phyloP scores from a whole-genome alignment of 2,329 filamentous ascomycete species.

The Tolypocladium ophioglossoides region DNA sequence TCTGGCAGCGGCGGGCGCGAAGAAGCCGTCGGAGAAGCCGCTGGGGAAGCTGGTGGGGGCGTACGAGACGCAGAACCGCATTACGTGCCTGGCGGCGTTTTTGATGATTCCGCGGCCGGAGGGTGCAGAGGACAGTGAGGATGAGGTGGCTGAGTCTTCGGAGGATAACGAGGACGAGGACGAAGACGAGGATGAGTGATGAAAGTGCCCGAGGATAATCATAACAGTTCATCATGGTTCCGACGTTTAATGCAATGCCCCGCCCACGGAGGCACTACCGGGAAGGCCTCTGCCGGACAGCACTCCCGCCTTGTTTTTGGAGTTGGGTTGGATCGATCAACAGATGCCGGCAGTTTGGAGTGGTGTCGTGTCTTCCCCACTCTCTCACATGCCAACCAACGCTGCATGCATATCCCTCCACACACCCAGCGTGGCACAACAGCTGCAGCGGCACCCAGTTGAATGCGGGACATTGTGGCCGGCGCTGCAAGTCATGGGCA shows the following conservation, averaged over 20 bases:
- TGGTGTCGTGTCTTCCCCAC: too few species aligned
- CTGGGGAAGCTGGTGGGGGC: constrained; percentile 61
- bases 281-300: too few species aligned
- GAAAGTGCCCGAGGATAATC: not conserved
- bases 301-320: too few species aligned
- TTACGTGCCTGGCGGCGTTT: constrained; percentile 82
- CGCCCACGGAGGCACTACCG: not conserved
- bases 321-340: too few species aligned
- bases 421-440: not conserved
- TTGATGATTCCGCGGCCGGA: constrained; percentile 65
- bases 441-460: not conserved
- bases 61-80: constrained; percentile 78
- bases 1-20: constrained; percentile 15
- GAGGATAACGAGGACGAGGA: constrained; percentile 25
- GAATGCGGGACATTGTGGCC: not conserved
- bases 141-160: constrained; percentile 33
- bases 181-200: constrained; percentile 7
- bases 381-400: not conserved
- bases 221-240: too few species aligned
- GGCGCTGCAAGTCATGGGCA: not conserved
- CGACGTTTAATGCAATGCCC: too few species aligned
- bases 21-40: constrained; percentile 14
- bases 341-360: too few species aligned
- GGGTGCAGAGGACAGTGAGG: constrained; percentile 48
- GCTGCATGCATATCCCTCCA: not conserved